Percentiles rank a stretch among this genome's conserved stretches.
These are phyloP conservation scores for Aspergillus uvarum DNA, from an alignment of 2,329 filamentous ascomycete species.

Conservation along the genomic window DNA sequence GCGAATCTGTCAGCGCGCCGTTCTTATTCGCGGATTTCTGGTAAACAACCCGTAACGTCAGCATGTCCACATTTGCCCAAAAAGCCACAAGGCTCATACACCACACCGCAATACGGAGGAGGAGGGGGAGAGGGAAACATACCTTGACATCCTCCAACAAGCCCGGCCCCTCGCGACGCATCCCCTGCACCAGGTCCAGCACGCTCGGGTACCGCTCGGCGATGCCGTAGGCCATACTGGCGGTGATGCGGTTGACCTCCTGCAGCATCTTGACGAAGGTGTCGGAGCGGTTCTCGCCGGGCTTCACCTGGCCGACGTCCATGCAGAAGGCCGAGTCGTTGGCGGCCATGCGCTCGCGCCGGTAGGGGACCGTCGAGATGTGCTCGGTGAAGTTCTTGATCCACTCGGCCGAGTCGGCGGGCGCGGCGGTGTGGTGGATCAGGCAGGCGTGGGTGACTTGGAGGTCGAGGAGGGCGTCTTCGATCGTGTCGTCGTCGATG, in stretches of 20 bases:
- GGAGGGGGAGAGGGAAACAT: too few relatives aligned
- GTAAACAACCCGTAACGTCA: background rate
- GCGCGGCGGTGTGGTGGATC: constrained; percentile 65
- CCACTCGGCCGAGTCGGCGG: constrained; percentile 69
- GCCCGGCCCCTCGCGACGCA: constrained; percentile 60
- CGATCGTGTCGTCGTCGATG: constrained; percentile 66
- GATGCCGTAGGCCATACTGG: constrained; percentile 70
- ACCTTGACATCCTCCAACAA: constrained; percentile 61
- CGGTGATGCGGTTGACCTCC: constrained; percentile 70
- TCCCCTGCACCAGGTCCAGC: constrained; percentile 56
- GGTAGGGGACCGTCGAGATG: constrained; percentile 73
- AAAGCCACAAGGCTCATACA: too few relatives aligned
- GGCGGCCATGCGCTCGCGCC: constrained; percentile 48
- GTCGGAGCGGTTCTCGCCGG: constrained; percentile 64
- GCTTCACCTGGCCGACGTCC: constrained; percentile 72
- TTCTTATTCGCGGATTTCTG: constrained; percentile 50
- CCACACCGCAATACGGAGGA: too few relatives aligned
- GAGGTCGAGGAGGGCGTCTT: constrained; percentile 68
- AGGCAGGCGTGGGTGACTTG: constrained; percentile 67
- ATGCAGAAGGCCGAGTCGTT: constrained; percentile 68
- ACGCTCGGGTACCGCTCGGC: constrained; percentile 61
- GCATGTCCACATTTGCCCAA: background rate
- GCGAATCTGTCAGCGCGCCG: constrained; percentile 45
- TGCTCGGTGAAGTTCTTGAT: constrained; percentile 74
- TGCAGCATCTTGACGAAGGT: constrained; percentile 75